Base-by-base conservation (phyloP, 2,329 filamentous ascomycete genomes). In the Dothistroma septosporum region DNA sequence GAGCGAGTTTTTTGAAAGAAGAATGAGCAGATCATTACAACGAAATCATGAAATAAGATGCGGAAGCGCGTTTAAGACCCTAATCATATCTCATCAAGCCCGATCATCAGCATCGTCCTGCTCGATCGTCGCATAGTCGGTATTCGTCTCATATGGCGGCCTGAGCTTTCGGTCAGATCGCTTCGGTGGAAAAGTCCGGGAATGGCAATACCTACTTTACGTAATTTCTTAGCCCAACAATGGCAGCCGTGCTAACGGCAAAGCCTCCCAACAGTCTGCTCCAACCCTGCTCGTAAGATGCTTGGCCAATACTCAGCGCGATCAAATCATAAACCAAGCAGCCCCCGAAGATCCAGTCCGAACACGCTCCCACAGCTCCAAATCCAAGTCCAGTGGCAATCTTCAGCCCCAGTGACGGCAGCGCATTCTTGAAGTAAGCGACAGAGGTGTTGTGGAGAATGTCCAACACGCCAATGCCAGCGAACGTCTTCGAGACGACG, bases 341-440 rank as follows among this genome's bases (percentile, higher is more conserved):
- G 0, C 79, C 81, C 0, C 83, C 84, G 55, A 86, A 82, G 56
- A 86, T 84, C 83, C 83, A 85, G 68, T 86, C 84, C 65, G 82
- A 84, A 37, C 71, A 66, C 10, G 76, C 76, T 1, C 79, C 80
- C 0, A 78, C 72, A 0, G 77, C 82, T 0, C 77, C 82, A 61
- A 85, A 86, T 0, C 80, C 82, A 0, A 84, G 66, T 0, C 79
- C 83, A 0, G 84, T 86, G 10, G 81, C 66, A 0, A 79, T 74
- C 69, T 85, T 83, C 53, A 85, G 75, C 0, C 75, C 61, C 2
- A 72, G 74, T 11, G 73, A 77, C 1, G 83, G 80, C 1, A 76
- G 70, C 28, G 80, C 72, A 54, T 80, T 77, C 35, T 79, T 76
- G 70, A 79, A 84, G 69, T 82, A 86, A 1, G 82, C 83, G 0